phyloP scores from a whole-genome alignment of 139 green algal species.

The Gonium pectorale region DNA sequence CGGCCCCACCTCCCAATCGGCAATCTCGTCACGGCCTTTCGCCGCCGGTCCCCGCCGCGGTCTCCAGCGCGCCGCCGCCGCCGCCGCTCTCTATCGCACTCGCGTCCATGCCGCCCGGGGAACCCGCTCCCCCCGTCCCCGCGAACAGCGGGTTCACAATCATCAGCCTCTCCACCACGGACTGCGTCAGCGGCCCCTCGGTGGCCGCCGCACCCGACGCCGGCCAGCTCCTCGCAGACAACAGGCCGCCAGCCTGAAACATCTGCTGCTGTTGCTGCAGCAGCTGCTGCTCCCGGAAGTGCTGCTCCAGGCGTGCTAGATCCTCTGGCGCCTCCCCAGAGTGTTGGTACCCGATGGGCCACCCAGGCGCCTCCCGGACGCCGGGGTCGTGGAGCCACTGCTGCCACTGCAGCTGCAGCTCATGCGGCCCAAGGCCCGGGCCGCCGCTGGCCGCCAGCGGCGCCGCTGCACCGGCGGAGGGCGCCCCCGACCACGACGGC shows the following conservation, averaged over 20 bases:
- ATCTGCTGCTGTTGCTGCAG: background rate
- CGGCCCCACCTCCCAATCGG: too few relatives aligned
- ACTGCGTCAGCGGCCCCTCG: conserved; percentile 11
- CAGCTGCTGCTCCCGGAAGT: background rate
- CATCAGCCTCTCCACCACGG: conserved; percentile 24
- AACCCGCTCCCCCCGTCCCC: background rate
- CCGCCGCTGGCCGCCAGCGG: too few relatives aligned
- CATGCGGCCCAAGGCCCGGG: background rate
- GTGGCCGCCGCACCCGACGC: conserved; percentile 1
- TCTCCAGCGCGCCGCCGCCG: too few relatives aligned
- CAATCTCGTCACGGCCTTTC: too few relatives aligned
- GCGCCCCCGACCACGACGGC: background rate
- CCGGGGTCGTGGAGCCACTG: background rate
- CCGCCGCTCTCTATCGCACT: too few relatives aligned
- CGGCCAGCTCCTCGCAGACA: background rate
- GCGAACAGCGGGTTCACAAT: conserved; percentile 11
- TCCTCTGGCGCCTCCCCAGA: too few relatives aligned
- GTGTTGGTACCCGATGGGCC: too few relatives aligned
- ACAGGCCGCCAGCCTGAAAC: too few relatives aligned
- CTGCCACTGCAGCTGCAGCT: background rate
- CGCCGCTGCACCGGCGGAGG: background rate
- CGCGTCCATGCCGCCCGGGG: background rate
- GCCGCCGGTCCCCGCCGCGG: too few relatives aligned
- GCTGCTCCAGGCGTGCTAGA: too few relatives aligned
- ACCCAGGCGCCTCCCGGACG: background rate